Evolutionary conservation across 2,329 filamentous ascomycete genomes (phyloP).

Genomic region (Dothidotthia symphoricarpi): DNA sequence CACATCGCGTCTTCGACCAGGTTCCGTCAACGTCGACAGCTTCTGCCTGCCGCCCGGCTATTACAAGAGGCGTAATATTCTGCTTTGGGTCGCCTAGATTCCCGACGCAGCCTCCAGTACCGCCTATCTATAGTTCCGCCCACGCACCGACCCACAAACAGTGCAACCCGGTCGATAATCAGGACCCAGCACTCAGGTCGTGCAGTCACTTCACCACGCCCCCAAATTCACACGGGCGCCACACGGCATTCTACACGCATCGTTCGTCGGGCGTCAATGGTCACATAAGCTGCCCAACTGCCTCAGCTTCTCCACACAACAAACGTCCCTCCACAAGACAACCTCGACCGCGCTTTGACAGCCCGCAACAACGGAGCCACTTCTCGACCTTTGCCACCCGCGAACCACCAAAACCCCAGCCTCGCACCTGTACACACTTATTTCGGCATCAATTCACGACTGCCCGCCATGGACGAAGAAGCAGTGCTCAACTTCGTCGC

Average conservation of each 20-base stretch:
- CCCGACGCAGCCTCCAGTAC: neutral
- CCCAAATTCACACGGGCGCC: neutral
- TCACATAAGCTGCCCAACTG: conserved; percentile 18
- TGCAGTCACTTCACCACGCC: conserved; percentile 2
- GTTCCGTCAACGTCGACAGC: conserved; percentile 20
- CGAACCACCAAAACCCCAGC: neutral
- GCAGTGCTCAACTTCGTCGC: conserved; percentile 71
- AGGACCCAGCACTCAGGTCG: conserved; percentile 6
- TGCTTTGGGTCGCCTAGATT: too few relatives aligned
- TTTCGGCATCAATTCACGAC: too few relatives aligned
- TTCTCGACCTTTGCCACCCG: neutral
- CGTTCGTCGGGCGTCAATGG: conserved; percentile 11
- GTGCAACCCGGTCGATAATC: conserved; percentile 11
- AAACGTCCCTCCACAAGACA: too few relatives aligned
- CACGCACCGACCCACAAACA: neutral
- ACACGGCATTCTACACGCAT: conserved; percentile 1
- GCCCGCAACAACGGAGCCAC: too few relatives aligned
- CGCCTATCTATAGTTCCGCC: neutral
- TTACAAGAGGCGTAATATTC: too few relatives aligned
- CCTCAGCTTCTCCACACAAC: too few relatives aligned
- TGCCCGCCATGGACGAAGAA: conserved; percentile 48
- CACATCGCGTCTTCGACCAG: conserved; percentile 23
- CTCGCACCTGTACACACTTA: conserved; percentile 1
- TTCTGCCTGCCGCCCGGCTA: conserved; percentile 3
- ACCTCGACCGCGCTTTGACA: too few relatives aligned